Conservation (phyloP, 2,329 filamentous ascomycete species). For the Magnaporthales sp. region DNA sequence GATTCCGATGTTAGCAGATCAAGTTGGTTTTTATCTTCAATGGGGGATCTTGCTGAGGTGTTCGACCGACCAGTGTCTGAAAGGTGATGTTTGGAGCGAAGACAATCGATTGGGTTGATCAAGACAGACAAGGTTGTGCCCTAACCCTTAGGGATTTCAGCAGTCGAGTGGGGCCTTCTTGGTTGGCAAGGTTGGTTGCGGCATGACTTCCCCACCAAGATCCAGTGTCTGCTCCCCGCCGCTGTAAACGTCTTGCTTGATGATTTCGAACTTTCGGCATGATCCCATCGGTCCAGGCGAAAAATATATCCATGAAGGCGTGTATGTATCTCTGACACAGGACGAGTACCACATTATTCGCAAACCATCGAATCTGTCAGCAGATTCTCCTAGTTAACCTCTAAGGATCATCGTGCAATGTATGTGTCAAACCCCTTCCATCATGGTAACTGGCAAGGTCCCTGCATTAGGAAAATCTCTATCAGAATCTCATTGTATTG, state of each 20-base stretch:
- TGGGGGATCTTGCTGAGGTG: background rate
- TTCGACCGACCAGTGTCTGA: background rate
- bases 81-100: background rate
- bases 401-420: background rate
- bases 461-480: background rate
- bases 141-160: background rate
- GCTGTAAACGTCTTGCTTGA: background rate
- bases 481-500: background rate
- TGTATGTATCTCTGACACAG: background rate
- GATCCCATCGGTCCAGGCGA: no score
- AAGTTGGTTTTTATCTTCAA: background rate
- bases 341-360: background rate
- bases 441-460: background rate
- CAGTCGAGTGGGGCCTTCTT: background rate
- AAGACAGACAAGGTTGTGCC: background rate
- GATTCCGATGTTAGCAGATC: background rate
- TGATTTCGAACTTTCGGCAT: background rate
- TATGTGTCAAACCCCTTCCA: background rate
- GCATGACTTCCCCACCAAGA: background rate
- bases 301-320: no score
- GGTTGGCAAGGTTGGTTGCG: background rate
- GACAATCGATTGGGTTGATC: background rate
- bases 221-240: background rate
- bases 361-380: background rate
- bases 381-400: background rate